Base-by-base conservation (phyloP, 2,329 filamentous ascomycete genomes). In the Diaporthe nobilis region DNA sequence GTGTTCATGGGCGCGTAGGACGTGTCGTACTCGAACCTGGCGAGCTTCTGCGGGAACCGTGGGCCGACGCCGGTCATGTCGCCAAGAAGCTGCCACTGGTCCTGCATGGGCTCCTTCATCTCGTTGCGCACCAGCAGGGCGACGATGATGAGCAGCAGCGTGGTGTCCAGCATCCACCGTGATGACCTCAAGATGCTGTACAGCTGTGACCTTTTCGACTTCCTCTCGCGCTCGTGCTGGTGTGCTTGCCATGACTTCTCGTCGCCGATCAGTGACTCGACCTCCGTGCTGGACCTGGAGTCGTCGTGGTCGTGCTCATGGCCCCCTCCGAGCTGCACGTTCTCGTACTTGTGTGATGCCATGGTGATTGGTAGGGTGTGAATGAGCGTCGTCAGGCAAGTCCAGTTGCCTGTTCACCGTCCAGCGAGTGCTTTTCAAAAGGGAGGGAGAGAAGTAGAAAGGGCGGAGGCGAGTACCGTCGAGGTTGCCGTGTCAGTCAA, bases 261-360 rank as follows among this genome's bases (percentile, higher is more conserved):
- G 37, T 84, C 83, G 71, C 82, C 83, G 79, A 86, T 84, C 68
- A 87, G 78, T 7, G 84, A 85, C 74, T 85, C 85, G 74, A 81
- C 81, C 31, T 86, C 84, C 77, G 86, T 85, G 72, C 85, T 86
- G 80, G 74, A 76, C 58, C 74, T 61, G 20, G 71, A 72, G 74
- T 82, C 84, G 37, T 82, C 85, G 51, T 82, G 81, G 75, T 83
- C 82, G 31, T 85, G 83, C 25, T 55, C 51, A 7, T 57, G n/a
- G 10, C 71, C 73, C 25, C 58, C 65, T 8, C 42, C 22, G 34
- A 79, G 72, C 44, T 80, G 77, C 63, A 85, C 73, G 74, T 81
- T 81, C 60, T 81, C 78, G 79, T 85, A 84, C 73, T 82, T 81
- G 71, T 76, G 76, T 31, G 73, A 71, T 34, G 73, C 73, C 73